Evolutionary conservation across 176 grass and related monocot genomes (phyloP), one percentile per base, ranked within the genome.

Genomic region (Zoysia japonica): DNA sequence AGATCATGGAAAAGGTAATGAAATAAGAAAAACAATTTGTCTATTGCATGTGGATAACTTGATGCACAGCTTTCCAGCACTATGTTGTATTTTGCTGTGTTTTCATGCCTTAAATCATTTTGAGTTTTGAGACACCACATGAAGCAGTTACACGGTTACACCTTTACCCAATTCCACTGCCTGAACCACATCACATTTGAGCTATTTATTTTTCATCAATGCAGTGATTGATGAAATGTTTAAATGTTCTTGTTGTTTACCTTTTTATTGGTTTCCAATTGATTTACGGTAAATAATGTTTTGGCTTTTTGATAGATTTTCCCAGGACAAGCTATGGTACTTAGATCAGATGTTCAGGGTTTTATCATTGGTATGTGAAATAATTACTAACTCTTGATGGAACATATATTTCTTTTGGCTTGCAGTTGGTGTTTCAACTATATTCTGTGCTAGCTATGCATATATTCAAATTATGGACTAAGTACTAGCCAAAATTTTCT

Each of bases 311-410:
- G 75, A 66, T 89, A 99, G 96, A 88, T 99, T 99, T 88, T 96
- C 84, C 45, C 88, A 93, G 85, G 96, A 96, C 75, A 99, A 93
- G 78, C 79, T 91, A 74, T 99, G 96, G 96, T 99, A 99, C 64
- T 66, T 99, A 51, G 96, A 96, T 76, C 96, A 96, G 60, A 99
- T 99, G 96, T 89, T 99, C 84, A 99, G 94, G 77, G 96, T 96
- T 78, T 89, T 99, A 78, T 93, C 86, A 15, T 70, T 99, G 96
- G 96, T 99, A 91, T 41, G 96, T 85, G 41, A 57, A 70, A 2
- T 80, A 74, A 38, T 75, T 52, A 52, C 46, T 47, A 52, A 2
- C 2, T 35, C 17, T 28, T 61, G 9, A 1, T 48, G 3, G 2
- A 15, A 12, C 36, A 71, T 13, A 49, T 7, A 36, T 52, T 63